Conservation (phyloP, 176 grass and related monocot genomes). For the Eleusine coracana region DNA sequence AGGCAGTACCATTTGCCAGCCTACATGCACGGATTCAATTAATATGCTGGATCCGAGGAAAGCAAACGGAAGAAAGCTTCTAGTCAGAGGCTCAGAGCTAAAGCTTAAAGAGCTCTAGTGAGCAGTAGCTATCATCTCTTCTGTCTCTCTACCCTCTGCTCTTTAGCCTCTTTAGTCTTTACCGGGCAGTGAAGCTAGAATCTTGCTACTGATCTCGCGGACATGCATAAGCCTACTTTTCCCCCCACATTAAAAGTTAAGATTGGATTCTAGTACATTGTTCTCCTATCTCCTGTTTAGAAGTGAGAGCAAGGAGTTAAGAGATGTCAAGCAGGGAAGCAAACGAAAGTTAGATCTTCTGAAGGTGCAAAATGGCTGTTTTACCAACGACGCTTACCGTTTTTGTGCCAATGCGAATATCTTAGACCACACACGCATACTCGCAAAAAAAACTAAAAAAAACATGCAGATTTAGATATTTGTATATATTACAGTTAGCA, state of each 20-base stretch:
- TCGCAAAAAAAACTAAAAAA: too few relatives aligned
- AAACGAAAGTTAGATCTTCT: too few relatives aligned
- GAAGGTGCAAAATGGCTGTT: too few relatives aligned
- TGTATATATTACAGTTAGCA: too few relatives aligned
- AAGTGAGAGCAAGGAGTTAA: neutral
- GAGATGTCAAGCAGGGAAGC: neutral
- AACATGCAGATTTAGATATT: too few relatives aligned
- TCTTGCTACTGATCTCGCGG: neutral
- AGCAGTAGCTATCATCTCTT: conserved; percentile 34
- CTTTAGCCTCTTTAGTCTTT: neutral
- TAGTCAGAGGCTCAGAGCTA: neutral
- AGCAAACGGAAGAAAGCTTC: conserved; percentile 14
- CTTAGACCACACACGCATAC: too few relatives aligned
- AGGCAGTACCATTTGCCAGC: neutral
- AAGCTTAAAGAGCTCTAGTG: conserved; percentile 3
- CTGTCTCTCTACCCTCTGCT: conserved; percentile 17
- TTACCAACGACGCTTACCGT: too few relatives aligned
- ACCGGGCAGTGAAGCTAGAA: conserved; percentile 17
- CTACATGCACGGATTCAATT: conserved; percentile 4
- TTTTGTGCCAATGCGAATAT: too few relatives aligned
- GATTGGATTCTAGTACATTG: neutral
- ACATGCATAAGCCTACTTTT: neutral
- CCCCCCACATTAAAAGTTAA: neutral
- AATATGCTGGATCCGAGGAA: conserved; percentile 42
- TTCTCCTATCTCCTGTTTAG: neutral